phyloP scores from a whole-genome alignment of 768 basidiomycete species.

The Phaeolepiota aurea region DNA sequence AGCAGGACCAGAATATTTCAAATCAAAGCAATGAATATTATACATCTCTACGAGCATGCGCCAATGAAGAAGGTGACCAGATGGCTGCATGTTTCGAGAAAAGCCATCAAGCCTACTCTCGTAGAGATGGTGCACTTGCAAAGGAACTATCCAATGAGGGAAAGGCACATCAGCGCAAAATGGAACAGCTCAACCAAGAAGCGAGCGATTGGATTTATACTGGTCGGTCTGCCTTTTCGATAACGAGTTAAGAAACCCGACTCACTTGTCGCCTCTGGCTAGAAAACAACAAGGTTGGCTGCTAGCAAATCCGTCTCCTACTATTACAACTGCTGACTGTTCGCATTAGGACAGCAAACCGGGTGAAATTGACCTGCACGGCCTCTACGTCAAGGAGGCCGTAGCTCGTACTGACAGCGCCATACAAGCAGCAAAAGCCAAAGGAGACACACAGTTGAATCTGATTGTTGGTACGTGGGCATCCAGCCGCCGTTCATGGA shows the following conservation, averaged over 20 bases:
- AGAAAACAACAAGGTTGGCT: constrained; percentile 70
- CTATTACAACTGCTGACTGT: background rate
- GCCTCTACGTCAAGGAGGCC: constrained; percentile 90
- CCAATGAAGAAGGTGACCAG: constrained; percentile 69
- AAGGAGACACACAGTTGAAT: constrained; percentile 57
- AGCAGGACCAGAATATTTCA: constrained; percentile 49
- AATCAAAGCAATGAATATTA: constrained; percentile 73
- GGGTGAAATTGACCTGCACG: constrained; percentile 85
- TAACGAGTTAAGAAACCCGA: background rate
- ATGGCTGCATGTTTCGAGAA: constrained; percentile 68
- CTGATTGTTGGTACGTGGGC: constrained; percentile 73
- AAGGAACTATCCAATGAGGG: constrained; percentile 79
- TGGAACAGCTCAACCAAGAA: constrained; percentile 72
- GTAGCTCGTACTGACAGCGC: constrained; percentile 65
- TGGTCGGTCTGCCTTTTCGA: constrained; percentile 32
- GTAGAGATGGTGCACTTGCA: constrained; percentile 68
- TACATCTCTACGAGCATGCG: constrained; percentile 58
- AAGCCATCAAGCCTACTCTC: constrained; percentile 68
- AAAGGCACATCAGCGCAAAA: constrained; percentile 67
- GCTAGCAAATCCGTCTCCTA: background rate
- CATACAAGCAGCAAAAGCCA: constrained; percentile 54
- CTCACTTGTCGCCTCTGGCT: constrained; percentile 1
- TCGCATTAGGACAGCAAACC: constrained; percentile 46
- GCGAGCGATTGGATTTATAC: constrained; percentile 86
- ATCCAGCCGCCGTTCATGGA: background rate